Evolutionary conservation across 352 stramenopile genomes (phyloP).

Genomic region (Porosira glacialis): DNA sequence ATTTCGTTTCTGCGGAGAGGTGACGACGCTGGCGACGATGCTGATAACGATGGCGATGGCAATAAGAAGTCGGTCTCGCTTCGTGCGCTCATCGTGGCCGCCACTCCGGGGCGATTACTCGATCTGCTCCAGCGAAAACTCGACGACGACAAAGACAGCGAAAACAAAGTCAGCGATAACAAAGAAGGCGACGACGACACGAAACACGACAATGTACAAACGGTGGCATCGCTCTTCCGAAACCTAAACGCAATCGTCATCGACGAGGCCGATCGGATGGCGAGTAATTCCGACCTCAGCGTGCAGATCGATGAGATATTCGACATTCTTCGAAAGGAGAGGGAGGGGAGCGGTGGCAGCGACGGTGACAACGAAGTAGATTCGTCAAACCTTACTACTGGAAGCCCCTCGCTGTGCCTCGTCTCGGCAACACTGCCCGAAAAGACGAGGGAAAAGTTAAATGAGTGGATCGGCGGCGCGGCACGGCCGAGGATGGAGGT

Average conservation of each 20-base stretch:
- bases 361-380: constrained; percentile 1
- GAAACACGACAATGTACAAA: too few relatives aligned
- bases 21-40: too few relatives aligned
- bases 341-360: background rate
- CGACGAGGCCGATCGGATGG: constrained; percentile 76
- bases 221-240: constrained; percentile 21
- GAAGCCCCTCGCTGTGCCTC: too few relatives aligned
- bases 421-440: constrained; percentile 66
- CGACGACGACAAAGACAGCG: constrained; percentile 3
- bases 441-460: constrained; percentile 36
- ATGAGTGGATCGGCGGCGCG: constrained; percentile 69
- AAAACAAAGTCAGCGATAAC: too few relatives aligned
- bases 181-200: too few relatives aligned
- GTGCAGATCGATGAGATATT: constrained; percentile 65
- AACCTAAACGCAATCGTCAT: constrained; percentile 55
- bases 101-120: constrained; percentile 64
- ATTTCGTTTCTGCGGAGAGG: constrained; percentile 14
- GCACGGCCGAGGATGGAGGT: too few relatives aligned
- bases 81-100: constrained; percentile 36
- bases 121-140: constrained; percentile 55
- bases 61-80: background rate
- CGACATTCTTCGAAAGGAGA: constrained; percentile 14
- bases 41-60: too few relatives aligned
- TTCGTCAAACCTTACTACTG: too few relatives aligned
- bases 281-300: constrained; percentile 59